Conservation (phyloP, 208 protist genomes). For the Novymonas esmeraldas region DNA sequence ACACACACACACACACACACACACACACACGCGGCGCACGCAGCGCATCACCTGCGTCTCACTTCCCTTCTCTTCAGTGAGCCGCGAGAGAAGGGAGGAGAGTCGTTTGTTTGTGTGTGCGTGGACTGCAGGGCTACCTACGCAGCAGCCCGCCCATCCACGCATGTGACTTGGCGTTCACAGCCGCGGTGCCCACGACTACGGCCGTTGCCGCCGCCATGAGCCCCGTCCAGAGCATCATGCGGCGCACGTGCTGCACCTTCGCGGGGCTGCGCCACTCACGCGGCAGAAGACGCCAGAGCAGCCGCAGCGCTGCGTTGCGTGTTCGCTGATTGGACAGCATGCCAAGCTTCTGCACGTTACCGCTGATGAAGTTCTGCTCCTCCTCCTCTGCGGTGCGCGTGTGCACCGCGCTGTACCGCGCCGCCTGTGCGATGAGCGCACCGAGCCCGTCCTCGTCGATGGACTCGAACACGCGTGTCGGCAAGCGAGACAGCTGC, state of each 20-base stretch:
- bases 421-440: conserved; percentile 39
- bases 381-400: conserved; percentile 33
- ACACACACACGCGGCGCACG: too few relatives aligned
- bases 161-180: conserved; percentile 6
- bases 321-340: conserved; percentile 64
- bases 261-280: conserved; percentile 78
- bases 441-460: conserved; percentile 34
- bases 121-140: conserved; percentile 3
- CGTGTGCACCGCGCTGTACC: conserved; percentile 34
- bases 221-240: conserved; percentile 32
- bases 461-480: conserved; percentile 37
- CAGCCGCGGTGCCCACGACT: conserved; percentile 26
- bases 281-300: conserved; percentile 67
- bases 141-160: conserved; percentile 25
- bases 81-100: too few relatives aligned
- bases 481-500: conserved; percentile 53
- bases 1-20: too few relatives aligned
- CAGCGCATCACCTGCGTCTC: too few relatives aligned
- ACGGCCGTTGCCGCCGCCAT: conserved; percentile 33
- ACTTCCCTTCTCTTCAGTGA: too few relatives aligned
- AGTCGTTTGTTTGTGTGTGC: too few relatives aligned
- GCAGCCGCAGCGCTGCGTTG: conserved; percentile 69
- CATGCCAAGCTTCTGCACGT: conserved; percentile 58
- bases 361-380: conserved; percentile 55
- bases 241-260: conserved; percentile 19